Conservation (phyloP, 352 stramenopile genomes). For the Pythium biforme region DNA sequence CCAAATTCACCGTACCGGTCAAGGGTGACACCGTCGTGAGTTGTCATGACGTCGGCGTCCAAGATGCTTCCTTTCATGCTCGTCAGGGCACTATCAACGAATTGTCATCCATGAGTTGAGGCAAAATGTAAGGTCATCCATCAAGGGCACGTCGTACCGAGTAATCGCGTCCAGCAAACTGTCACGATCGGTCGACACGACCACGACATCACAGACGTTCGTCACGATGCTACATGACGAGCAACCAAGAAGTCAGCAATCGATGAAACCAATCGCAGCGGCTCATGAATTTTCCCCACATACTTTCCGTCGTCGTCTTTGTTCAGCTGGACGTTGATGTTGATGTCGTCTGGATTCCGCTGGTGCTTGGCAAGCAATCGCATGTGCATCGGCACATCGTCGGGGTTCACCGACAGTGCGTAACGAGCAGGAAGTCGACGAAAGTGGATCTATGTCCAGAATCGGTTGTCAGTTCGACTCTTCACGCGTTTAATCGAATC, state of each 20-base stretch:
- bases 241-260: not conserved
- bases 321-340: constrained; percentile 79
- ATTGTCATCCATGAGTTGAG: not conserved
- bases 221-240: constrained; percentile 48
- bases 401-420: constrained; percentile 79
- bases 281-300: constrained; percentile 12
- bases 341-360: constrained; percentile 76
- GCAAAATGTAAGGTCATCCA: not conserved
- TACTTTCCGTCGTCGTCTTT: constrained; percentile 88
- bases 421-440: constrained; percentile 78
- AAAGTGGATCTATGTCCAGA: constrained; percentile 54
- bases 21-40: constrained; percentile 68
- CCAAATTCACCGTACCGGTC: constrained; percentile 34
- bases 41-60: constrained; percentile 87
- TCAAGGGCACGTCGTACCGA: constrained; percentile 17
- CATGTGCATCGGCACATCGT: constrained; percentile 89
- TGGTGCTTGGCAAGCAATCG: constrained; percentile 79
- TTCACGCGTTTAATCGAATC: not conserved
- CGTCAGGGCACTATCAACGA: constrained; percentile 47
- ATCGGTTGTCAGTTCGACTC: not conserved
- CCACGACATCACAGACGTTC: constrained; percentile 81
- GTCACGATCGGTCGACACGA: constrained; percentile 75
- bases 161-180: constrained; percentile 83
- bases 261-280: not conserved
- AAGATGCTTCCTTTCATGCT: constrained; percentile 86